Conservation (phyloP, 2,329 filamentous ascomycete genomes). For the Pyrenophora teres region DNA sequence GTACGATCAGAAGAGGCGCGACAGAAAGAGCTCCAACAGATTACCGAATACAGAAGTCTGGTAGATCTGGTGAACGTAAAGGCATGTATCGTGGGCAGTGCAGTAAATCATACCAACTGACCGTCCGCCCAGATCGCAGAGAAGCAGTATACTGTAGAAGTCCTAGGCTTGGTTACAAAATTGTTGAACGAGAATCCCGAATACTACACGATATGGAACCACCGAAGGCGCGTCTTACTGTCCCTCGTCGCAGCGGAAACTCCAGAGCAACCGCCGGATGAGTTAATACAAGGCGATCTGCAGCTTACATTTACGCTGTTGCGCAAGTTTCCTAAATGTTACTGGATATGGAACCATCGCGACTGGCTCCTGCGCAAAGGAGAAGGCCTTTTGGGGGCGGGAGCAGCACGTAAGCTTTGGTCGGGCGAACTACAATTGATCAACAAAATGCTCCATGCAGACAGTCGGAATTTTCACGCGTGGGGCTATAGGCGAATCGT, state of each 20-base stretch:
- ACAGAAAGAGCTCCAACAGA: constrained; percentile 73
- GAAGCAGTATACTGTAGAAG: constrained; percentile 58
- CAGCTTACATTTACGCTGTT: constrained; percentile 83
- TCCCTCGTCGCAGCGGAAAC: constrained; percentile 57
- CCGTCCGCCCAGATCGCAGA: constrained; percentile 47
- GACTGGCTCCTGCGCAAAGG: constrained; percentile 80
- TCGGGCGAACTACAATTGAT: constrained; percentile 80
- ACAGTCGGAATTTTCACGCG: constrained; percentile 93
- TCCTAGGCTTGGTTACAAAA: constrained; percentile 71
- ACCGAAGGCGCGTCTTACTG: constrained; percentile 73
- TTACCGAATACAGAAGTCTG: constrained; percentile 73
- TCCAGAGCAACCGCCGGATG: constrained; percentile 43
- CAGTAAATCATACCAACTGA: too few relatives aligned
- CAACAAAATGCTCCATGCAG: constrained; percentile 83
- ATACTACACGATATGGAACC: constrained; percentile 91
- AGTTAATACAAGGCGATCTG: constrained; percentile 73
- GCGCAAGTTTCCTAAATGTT: constrained; percentile 89
- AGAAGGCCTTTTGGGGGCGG: constrained; percentile 63
- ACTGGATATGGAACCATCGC: constrained; percentile 99
- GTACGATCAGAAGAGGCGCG: constrained; percentile 70
- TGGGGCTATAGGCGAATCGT: constrained; percentile 89
- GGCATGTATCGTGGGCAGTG: constrained; percentile 49
- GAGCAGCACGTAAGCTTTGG: constrained; percentile 72
- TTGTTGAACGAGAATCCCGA: constrained; percentile 80
- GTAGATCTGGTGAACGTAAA: constrained; percentile 70